Conservation (phyloP, 306 rosid genomes). For the Trifolium repens region DNA sequence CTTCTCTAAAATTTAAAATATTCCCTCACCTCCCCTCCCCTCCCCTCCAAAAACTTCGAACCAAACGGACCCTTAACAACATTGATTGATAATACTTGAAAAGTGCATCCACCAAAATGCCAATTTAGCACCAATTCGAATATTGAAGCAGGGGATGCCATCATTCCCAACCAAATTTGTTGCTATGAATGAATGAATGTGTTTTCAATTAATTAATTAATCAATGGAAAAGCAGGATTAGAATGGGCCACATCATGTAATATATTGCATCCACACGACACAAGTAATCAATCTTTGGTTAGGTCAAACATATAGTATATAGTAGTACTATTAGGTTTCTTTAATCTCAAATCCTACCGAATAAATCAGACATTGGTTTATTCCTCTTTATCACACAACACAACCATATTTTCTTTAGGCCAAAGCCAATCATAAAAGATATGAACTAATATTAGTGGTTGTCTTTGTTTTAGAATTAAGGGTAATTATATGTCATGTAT, state of each 20-base stretch:
- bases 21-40: too few relatives aligned
- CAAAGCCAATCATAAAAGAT: constrained; percentile 41
- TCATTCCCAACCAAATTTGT: not conserved
- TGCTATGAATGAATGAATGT: not conserved
- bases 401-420: constrained; percentile 36
- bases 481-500: constrained; percentile 19
- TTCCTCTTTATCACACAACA: constrained; percentile 42
- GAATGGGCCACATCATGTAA: not conserved
- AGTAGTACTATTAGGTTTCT: not conserved
- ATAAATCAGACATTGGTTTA: constrained; percentile 29
- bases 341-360: constrained; percentile 35
- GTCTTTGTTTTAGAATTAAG: constrained; percentile 36
- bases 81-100: constrained; percentile 24
- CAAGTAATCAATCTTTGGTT: not conserved
- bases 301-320: not conserved
- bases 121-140: not conserved
- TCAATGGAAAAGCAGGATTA: not conserved
- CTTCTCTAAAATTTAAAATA: too few relatives aligned
- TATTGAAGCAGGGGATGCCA: constrained; percentile 3
- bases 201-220: not conserved
- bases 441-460: constrained; percentile 35
- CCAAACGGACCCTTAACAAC: too few relatives aligned
- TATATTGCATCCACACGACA: too few relatives aligned
- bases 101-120: not conserved
- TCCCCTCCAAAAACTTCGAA: too few relatives aligned